These are phyloP conservation scores for Nannochloris sp. DNA, from an alignment of 139 green algal species.

Conservation along the genomic window DNA sequence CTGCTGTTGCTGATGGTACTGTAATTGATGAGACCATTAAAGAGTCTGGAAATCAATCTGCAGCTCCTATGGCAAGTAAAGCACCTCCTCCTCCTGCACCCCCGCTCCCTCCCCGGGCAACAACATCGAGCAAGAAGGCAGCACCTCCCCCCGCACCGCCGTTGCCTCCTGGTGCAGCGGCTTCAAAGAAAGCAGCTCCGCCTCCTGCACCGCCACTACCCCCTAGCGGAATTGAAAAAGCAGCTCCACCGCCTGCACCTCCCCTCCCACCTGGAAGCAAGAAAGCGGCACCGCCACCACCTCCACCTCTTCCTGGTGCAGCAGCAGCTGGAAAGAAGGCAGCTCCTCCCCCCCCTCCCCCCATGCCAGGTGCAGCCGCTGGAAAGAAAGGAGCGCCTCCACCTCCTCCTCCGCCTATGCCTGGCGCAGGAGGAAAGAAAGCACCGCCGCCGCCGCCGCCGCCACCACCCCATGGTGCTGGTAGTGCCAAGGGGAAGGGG, in stretches of 20 bases:
- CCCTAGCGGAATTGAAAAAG: neutral
- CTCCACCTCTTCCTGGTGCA: too few species aligned
- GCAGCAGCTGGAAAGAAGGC: slow-evolving; percentile 27
- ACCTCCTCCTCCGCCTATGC: slow-evolving; percentile 14
- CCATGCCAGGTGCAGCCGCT: slow-evolving; percentile 26
- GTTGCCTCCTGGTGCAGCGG: neutral
- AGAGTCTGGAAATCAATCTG: too few species aligned
- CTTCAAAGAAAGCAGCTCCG: neutral
- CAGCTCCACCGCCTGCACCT: slow-evolving; percentile 15
- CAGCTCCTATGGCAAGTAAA: neutral
- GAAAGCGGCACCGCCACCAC: slow-evolving; percentile 15
- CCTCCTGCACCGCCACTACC: slow-evolving; percentile 29
- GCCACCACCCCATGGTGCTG: neutral
- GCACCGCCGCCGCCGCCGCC: neutral
- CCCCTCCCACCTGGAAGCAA: slow-evolving; percentile 13
- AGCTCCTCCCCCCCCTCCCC: slow-evolving; percentile 27
- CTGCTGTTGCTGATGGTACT: too few species aligned
- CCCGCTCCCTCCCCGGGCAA: neutral
- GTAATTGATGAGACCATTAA: too few species aligned
- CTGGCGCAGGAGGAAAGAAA: neutral
- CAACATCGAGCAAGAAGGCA: slow-evolving; percentile 6
- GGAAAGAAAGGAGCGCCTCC: slow-evolving; percentile 1
- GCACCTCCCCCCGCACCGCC: slow-evolving; percentile 18
- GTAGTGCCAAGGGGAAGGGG: neutral
- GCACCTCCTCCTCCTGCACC: slow-evolving; percentile 19